A percentile compares a stretch with the other conserved stretches of the same genome.
Conservation (phyloP, 1,139 yeast genomes). For the Geotrichum fermentans region DNA sequence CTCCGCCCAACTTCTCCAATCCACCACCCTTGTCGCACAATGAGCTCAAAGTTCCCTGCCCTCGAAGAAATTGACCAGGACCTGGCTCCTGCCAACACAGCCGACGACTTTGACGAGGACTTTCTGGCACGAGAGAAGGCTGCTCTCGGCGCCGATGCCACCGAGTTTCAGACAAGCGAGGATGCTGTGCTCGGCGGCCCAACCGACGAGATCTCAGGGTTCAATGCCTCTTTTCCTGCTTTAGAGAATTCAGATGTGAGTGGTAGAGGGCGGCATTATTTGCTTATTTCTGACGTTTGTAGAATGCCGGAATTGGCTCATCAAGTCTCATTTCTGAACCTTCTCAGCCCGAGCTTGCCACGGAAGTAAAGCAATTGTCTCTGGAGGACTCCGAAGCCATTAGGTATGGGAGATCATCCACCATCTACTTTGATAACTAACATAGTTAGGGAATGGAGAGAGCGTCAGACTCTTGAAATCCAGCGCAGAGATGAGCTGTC, state of each 20-base stretch:
- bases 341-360: slow-evolving; percentile 26
- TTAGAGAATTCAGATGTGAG: slow-evolving; percentile 41
- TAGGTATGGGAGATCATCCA: slow-evolving; percentile 25
- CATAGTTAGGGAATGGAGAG: slow-evolving; percentile 61
- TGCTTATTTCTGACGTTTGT: too few relatives aligned
- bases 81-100: slow-evolving; percentile 25
- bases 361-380: slow-evolving; percentile 28
- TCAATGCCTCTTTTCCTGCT: slow-evolving; percentile 45
- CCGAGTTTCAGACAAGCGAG: slow-evolving; percentile 65
- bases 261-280: too few relatives aligned
- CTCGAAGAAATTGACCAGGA: slow-evolving; percentile 50
- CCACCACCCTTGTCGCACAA: too few relatives aligned
- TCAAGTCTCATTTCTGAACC: slow-evolving; percentile 32
- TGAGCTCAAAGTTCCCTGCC: slow-evolving; percentile 88
- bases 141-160: slow-evolving; percentile 64
- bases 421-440: not conserved
- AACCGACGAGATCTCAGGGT: slow-evolving; percentile 49
- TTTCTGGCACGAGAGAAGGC: slow-evolving; percentile 83
- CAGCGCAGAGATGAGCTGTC: slow-evolving; percentile 75
- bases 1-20: too few relatives aligned
- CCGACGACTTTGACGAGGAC: slow-evolving; percentile 46
- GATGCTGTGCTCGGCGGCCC: slow-evolving; percentile 50
- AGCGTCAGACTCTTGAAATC: slow-evolving; percentile 76
- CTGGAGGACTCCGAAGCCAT: slow-evolving; percentile 37
- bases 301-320: slow-evolving; percentile 22